Conservation (phyloP, 495 filamentous ascomycete species). For the Astrocystis sublimbata region DNA sequence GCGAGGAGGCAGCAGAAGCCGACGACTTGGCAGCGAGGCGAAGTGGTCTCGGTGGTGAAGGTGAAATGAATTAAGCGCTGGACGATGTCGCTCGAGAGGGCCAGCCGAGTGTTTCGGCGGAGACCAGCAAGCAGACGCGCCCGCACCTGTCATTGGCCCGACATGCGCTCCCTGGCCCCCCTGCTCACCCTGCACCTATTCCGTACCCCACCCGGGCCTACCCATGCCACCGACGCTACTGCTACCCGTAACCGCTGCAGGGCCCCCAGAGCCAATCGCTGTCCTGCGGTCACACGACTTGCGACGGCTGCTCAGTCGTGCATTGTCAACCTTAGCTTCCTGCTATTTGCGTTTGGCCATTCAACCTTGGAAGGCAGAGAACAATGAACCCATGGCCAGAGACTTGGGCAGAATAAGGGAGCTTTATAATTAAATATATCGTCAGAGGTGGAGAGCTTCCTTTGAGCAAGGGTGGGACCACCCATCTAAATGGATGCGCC, state of each 20-base stretch:
- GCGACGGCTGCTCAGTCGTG: slow-evolving; percentile 18
- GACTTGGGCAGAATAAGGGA: too few species aligned
- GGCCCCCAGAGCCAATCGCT: slow-evolving; percentile 28
- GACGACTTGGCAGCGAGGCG: not conserved
- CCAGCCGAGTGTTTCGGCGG: slow-evolving; percentile 24
- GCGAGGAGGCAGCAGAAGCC: not conserved
- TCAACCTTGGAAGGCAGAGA: not conserved
- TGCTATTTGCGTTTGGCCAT: too few species aligned
- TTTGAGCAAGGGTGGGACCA: too few species aligned
- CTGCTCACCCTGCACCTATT: too few species aligned
- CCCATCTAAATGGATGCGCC: too few species aligned
- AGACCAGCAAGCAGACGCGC: slow-evolving; percentile 26
- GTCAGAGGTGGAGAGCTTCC: too few species aligned
- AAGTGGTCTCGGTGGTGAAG: not conserved
- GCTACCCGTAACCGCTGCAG: slow-evolving; percentile 12
- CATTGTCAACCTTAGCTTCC: not conserved
- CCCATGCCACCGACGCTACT: too few species aligned
- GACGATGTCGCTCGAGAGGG: slow-evolving; percentile 3
- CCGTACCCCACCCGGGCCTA: too few species aligned
- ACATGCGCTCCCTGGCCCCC: slow-evolving; percentile 9
- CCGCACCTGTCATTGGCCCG: slow-evolving; percentile 30
- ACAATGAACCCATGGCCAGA: not conserved
- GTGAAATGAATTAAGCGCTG: slow-evolving; percentile 31
- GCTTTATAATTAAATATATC: too few species aligned
- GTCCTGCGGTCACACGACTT: slow-evolving; percentile 16